Evolutionary conservation across 2,329 filamentous ascomycete genomes (phyloP).

Genomic region (Alternaria viburni): DNA sequence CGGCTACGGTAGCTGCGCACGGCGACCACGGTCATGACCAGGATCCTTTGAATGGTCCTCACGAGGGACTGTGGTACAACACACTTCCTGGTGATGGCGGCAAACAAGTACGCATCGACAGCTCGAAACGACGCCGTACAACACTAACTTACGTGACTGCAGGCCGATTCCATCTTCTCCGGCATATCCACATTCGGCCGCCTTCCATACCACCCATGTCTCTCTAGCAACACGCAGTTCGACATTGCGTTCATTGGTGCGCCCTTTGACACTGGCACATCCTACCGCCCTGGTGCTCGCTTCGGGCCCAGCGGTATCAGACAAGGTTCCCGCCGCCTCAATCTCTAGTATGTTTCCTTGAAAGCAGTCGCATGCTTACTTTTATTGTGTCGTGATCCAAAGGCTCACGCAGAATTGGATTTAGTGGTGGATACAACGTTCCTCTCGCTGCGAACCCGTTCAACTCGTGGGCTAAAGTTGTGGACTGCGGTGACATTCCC

Average conservation of each 20-base stretch:
- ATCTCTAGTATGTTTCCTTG: conserved; percentile 74
- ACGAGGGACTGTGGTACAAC: conserved; percentile 81
- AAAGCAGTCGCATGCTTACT: conserved; percentile 50
- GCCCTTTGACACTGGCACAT: conserved; percentile 86
- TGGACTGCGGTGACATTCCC: conserved; percentile 85
- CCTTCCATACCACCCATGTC: conserved; percentile 77
- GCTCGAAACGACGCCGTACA: background rate
- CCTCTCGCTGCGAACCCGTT: conserved; percentile 81
- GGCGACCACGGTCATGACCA: conserved; percentile 64
- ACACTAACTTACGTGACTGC: conserved; percentile 20
- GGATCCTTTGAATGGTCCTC: conserved; percentile 69
- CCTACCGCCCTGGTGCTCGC: conserved; percentile 81
- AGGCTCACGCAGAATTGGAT: conserved; percentile 59
- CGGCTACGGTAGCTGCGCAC: conserved; percentile 64
- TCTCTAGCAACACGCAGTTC: conserved; percentile 74
- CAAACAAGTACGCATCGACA: conserved; percentile 67
- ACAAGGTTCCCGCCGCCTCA: conserved; percentile 83
- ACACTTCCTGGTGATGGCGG: conserved; percentile 81
- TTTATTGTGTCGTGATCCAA: conserved; percentile 26
- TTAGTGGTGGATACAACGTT: conserved; percentile 86
- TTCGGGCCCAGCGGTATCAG: conserved; percentile 86
- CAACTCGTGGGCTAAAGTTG: conserved; percentile 77
- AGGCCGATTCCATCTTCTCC: conserved; percentile 88
- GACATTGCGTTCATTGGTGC: conserved; percentile 90
- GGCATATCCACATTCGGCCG: conserved; percentile 87